These are phyloP conservation scores for Amanita phalloides DNA, from an alignment of 768 basidiomycete genomes.

Conservation along the genomic window DNA sequence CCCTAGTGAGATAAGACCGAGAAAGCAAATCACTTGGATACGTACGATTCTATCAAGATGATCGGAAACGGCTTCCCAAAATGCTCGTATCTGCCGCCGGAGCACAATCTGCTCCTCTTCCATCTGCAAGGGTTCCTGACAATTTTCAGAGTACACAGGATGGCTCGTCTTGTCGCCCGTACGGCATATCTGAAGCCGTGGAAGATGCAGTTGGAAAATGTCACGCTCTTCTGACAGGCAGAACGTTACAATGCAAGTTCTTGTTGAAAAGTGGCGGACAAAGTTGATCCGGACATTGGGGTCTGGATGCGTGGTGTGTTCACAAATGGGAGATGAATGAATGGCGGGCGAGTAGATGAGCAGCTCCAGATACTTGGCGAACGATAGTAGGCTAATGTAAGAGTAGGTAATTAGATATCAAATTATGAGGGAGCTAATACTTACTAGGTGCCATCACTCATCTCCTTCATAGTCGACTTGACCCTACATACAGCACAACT, in stretches of 20 bases:
- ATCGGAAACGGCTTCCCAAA: constrained; percentile 58
- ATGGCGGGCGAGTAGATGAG: constrained; percentile 34
- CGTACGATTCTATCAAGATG: constrained; percentile 51
- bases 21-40: constrained; percentile 1
- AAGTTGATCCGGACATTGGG: constrained; percentile 25
- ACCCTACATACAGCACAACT: constrained; percentile 37
- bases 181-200: constrained; percentile 44
- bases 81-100: constrained; percentile 48
- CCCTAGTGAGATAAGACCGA: neutral
- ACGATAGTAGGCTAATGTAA: constrained; percentile 35
- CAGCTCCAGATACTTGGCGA: constrained; percentile 48
- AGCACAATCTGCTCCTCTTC: constrained; percentile 37
- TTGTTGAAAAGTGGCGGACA: constrained; percentile 25
- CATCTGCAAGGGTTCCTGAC: constrained; percentile 9
- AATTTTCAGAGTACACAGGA: neutral
- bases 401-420: neutral
- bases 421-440: constrained; percentile 12
- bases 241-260: constrained; percentile 28
- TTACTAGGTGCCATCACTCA: constrained; percentile 44
- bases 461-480: constrained; percentile 19
- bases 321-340: constrained; percentile 28
- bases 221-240: constrained; percentile 36
- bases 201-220: constrained; percentile 52
- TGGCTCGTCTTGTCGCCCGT: constrained; percentile 10
- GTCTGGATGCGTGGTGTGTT: constrained; percentile 28